A percentile compares a stretch with the other conserved stretches of the same genome.
These are phyloP conservation scores for Musa beccarii DNA, from an alignment of 176 grass and related monocot species.

Conservation along the genomic window DNA sequence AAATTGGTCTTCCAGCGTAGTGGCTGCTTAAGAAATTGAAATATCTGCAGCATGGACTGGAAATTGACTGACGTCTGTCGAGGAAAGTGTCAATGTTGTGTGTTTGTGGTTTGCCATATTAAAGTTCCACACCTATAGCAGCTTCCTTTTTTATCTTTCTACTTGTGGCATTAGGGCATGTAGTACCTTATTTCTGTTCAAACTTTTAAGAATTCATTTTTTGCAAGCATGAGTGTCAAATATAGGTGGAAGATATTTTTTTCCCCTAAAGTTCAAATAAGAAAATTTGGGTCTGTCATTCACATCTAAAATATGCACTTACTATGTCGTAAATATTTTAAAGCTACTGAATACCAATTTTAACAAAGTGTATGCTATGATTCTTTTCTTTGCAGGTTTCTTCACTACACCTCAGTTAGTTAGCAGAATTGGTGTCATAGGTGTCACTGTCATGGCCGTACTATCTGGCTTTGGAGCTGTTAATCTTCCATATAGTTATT, in stretches of 20 bases:
- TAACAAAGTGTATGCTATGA: background rate
- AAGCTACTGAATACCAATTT: background rate
- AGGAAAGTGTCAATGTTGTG: background rate
- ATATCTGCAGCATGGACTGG: background rate
- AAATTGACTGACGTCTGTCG: background rate
- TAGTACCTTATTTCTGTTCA: background rate
- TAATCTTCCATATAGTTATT: slow-evolving; percentile 86
- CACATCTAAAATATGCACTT: background rate
- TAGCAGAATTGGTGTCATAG: slow-evolving; percentile 86
- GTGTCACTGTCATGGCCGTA: slow-evolving; percentile 78
- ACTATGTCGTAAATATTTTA: background rate
- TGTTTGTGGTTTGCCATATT: background rate
- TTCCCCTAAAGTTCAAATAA: background rate
- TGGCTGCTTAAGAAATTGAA: background rate
- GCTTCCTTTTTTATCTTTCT: background rate
- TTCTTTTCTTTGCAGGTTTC: slow-evolving; percentile 46
- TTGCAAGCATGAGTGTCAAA: background rate
- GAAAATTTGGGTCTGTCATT: background rate
- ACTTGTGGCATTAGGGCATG: background rate
- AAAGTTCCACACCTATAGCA: background rate
- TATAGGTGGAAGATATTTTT: background rate
- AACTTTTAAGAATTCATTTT: background rate
- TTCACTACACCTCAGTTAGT: slow-evolving; percentile 91
- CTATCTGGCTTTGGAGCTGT: slow-evolving; percentile 95
- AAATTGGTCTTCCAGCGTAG: background rate